These are phyloP conservation scores for Ustilago vetiveriae DNA, from an alignment of 1,284 basidiomycete genomes.

Conservation along the genomic window DNA sequence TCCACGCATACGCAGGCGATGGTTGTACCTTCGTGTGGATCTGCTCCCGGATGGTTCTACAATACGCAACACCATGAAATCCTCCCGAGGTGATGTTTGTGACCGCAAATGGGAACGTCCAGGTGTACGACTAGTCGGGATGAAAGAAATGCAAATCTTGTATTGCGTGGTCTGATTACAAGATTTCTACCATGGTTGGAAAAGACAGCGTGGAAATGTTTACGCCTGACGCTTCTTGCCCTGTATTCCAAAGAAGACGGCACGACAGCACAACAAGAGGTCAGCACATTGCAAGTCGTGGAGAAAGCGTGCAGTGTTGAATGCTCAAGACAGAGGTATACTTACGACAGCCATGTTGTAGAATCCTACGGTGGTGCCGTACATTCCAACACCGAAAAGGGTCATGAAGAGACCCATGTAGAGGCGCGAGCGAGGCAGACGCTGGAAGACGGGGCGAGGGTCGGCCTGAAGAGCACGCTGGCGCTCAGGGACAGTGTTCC, in stretches of 20 bases:
- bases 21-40: too few relatives aligned
- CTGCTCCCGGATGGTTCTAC: too few relatives aligned
- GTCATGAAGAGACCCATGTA: slow-evolving; percentile 62
- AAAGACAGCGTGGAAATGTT: not conserved
- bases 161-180: slow-evolving; percentile 1
- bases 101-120: too few relatives aligned
- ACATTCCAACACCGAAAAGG: slow-evolving; percentile 61
- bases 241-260: slow-evolving; percentile 17
- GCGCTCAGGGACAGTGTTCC: slow-evolving; percentile 59
- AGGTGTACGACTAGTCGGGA: too few relatives aligned
- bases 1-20: too few relatives aligned
- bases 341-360: slow-evolving; percentile 63
- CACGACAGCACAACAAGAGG: not conserved
- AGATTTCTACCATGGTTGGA: not conserved
- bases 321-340: slow-evolving; percentile 4
- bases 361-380: slow-evolving; percentile 56
- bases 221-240: slow-evolving; percentile 46
- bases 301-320: too few relatives aligned
- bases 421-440: slow-evolving; percentile 56
- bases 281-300: not conserved
- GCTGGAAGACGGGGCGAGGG: slow-evolving; percentile 60
- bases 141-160: too few relatives aligned
- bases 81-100: too few relatives aligned
- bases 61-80: too few relatives aligned
- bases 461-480: slow-evolving; percentile 63